Base-by-base conservation (phyloP, 2,329 filamentous ascomycete species). In the Berkeleyomyces rouxiae region DNA sequence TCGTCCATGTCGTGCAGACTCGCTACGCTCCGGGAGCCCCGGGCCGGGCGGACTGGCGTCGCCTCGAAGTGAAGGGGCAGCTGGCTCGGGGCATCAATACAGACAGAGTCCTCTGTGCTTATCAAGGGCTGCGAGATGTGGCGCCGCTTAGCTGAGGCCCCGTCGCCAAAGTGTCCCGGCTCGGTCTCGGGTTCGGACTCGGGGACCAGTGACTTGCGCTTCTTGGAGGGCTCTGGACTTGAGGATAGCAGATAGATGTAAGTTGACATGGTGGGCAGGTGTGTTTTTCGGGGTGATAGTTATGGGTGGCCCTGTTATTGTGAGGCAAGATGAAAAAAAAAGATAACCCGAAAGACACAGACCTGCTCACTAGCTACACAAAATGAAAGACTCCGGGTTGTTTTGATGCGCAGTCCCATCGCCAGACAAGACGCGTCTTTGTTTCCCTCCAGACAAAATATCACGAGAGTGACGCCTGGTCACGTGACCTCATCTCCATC, bases 231-330 rank as follows among this genome's bases (percentile, higher is more conserved):
- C 9, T 9, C n/a, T 33, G 59, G 59, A 42, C 59, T 61, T 3
- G 59, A 61, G 9, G 59, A 61, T 31, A 61, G 5, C 16, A 61
- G 40, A 36, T 61, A 44, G 33, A 61, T 61, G 7, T 51, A 46
- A 3, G 31, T 46, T 23, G 58, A 16, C 58, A 59, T 59, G n/a
- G 23, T 39, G 3, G 16, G n/a, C 7, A 39, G 43, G 4, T 37
- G 4, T 57, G 13, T 13, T 16, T 33, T 36, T 4, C 13, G 4
- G n/a, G 40, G 7, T n/a, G 23, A 7, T 36, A 43, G 23, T 40
- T 10, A 40, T 58, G 33, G 16, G 13, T 7, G 13, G 13, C 37
- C 23, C 37, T 40, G 6, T 33, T 47, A n/a, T 36, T 7, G 2
- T 7, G 23, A 47, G 7, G 43, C 40, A 7, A 44, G 4, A 3